Base-by-base conservation (phyloP, 169 alveolate genomes). In the Babesia gibsoni region DNA sequence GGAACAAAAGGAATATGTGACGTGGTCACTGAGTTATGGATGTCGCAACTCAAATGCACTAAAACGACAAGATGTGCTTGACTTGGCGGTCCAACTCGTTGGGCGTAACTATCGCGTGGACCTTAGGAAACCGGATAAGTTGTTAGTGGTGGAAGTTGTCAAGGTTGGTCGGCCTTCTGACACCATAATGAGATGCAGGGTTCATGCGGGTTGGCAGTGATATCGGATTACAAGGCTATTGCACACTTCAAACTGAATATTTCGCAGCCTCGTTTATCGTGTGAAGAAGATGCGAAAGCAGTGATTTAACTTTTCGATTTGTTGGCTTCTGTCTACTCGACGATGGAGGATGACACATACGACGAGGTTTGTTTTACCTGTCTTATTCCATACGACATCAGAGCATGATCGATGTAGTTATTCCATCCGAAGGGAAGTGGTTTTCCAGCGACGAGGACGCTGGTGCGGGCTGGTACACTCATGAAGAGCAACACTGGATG, bases 21-120 rank as follows among this genome's bases (percentile, higher is more conserved):
- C 92, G 16, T 88, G 90, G 90, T 87, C 85, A n/a, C 59, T 88
- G 32, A 54, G 77, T 45, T 88, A 82, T 43, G 72, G 59, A 37
- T 59, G 91, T 36, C 67, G 83, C 20, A 77, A 83, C 43, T 83
- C 89, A 10, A 88, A 83, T 35, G 84, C 90, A 33, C 18, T 83
- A 18, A 36, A 46, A 20, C 58, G 84, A 37, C 67, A 52, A 43
- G 80, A 65, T 22, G 89, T 88, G 22, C 50, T 88, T 20, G 87
- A 74, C 20, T 52, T 88, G 12, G 61, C 77, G 3, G 88, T 53
- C 29, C 75, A 67, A 20, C 53, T 85, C 43, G 73, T 88, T 25
- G 92, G 92, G 27, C 42, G 49, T 41, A 73, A 73, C 50, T 88
- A 88, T 49, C 45, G 63, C 18, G 92, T 88, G 10, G 83, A 82